Evolutionary conservation across 2,329 filamentous ascomycete genomes (phyloP).

Genomic region (Paecilomyces dactylethromorphus): DNA sequence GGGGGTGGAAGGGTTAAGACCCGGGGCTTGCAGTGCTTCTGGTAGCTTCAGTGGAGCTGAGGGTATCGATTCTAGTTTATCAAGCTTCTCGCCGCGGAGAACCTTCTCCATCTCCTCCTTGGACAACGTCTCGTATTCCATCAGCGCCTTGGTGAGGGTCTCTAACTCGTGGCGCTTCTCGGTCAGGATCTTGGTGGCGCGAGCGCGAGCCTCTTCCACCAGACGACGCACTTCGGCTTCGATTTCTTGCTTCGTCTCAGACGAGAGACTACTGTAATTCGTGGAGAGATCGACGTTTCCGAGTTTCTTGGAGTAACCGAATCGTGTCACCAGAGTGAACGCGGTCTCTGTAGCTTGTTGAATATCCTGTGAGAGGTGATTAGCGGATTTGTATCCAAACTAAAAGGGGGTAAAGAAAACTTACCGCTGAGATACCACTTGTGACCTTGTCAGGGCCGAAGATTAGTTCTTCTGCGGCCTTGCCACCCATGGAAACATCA

Average conservation of each 20-base stretch:
- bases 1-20: constrained; percentile 17
- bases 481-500: constrained; percentile 76
- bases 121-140: constrained; percentile 90
- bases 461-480: constrained; percentile 81
- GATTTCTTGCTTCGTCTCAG: constrained; percentile 78
- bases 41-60: constrained; percentile 61
- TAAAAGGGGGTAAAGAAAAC: constrained; percentile 19
- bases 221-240: constrained; percentile 82
- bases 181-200: constrained; percentile 64
- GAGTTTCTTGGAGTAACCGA: constrained; percentile 81
- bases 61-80: constrained; percentile 54
- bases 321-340: constrained; percentile 79
- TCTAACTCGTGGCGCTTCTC: constrained; percentile 80
- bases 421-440: constrained; percentile 72
- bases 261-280: constrained; percentile 74
- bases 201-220: constrained; percentile 72
- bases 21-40: constrained; percentile 33
- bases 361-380: constrained; percentile 57
- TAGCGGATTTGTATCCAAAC: neutral
- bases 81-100: constrained; percentile 75
- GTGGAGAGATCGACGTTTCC: constrained; percentile 84
- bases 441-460: constrained; percentile 90
- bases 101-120: constrained; percentile 87
- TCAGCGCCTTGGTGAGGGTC: constrained; percentile 75
- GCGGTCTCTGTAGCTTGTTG: constrained; percentile 73